These are phyloP conservation scores for Penicillium bovifimosum DNA, from an alignment of 495 filamentous ascomycete species.

Conservation along the genomic window DNA sequence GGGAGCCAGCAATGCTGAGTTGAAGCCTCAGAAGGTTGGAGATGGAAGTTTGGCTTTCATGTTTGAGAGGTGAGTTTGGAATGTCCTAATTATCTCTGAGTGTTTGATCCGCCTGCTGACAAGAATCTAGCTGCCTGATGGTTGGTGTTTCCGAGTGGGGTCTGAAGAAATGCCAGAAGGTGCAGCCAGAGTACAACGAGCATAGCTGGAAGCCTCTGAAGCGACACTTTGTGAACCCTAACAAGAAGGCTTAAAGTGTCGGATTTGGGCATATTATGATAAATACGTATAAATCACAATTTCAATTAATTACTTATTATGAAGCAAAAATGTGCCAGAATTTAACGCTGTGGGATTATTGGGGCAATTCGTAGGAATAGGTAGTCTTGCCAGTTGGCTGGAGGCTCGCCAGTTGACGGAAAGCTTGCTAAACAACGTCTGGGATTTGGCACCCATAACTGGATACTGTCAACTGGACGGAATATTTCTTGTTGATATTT, in stretches of 20 bases:
- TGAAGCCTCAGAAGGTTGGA: constrained; percentile 55
- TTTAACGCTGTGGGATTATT: no score
- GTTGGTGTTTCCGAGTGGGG: constrained; percentile 92
- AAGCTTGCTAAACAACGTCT: no score
- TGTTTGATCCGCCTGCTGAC: neutral
- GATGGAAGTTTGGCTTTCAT: constrained; percentile 63
- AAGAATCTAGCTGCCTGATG: constrained; percentile 60
- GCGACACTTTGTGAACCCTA: constrained; percentile 65
- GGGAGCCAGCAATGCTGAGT: constrained; percentile 51
- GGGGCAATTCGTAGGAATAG: no score
- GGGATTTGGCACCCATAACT: no score
- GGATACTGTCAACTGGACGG: no score
- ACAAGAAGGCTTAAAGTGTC: constrained; percentile 27
- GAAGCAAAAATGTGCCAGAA: neutral
- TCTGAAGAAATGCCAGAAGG: constrained; percentile 73
- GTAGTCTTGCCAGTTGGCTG: no score
- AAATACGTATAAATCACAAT: constrained; percentile 5
- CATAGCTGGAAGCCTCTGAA: constrained; percentile 81
- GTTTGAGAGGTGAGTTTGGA: constrained; percentile 52
- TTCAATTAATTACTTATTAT: neutral
- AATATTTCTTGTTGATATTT: no score
- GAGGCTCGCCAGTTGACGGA: no score
- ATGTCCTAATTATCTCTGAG: neutral
- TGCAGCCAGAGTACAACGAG: constrained; percentile 76
- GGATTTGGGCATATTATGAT: neutral